Base-by-base conservation (phyloP, 202 grass and related monocot genomes). In the Brachypodium distachyon region DNA sequence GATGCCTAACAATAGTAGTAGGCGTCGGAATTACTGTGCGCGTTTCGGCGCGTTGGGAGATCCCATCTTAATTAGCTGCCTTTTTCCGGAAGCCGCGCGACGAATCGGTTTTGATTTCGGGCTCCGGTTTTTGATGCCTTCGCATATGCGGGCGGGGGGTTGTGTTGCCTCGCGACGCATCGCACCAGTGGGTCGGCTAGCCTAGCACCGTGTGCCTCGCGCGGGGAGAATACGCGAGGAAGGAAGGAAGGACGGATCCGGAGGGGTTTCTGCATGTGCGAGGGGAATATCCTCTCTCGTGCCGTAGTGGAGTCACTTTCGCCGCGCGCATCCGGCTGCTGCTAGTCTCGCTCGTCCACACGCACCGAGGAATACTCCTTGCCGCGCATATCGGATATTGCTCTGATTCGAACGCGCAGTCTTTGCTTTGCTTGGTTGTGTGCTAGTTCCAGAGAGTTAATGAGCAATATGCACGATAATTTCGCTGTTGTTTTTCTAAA, bases 201-300 rank as follows among this genome's bases (percentile, higher is more conserved):
- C n/a, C n/a, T n/a, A n/a, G n/a, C n/a, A n/a, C n/a, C n/a, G n/a
- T 51, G n/a, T 22, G 49, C 49, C n/a, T 50, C 32, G 17, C 55
- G 73, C n/a, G 18, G 53, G 4, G 1, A 32, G 41, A 10, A 77
- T 11, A 16, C 27, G 36, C 67, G 28, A 37, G 53, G 23, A n/a
- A n/a, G n/a, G n/a, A n/a, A n/a, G n/a, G n/a, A n/a, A n/a, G n/a
- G n/a, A n/a, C 14, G 12, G 19, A 43, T 54, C 26, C 51, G 34
- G n/a, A 7, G 5, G 18, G 6, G 5, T n/a, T 18, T 50, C 5
- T 10, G 50, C 22, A 0, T 26, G 25, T 25, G 21, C 51, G 51
- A 54, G 51, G 22, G 41, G 80, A 76, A 76, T 76, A 83, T 83
- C 50, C 80, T 2, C 1, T 37, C n/a, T 28, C 63, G 38, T 34